These are phyloP conservation scores for Epichloe gansuensis DNA, from an alignment of 2,329 filamentous ascomycete species.

Conservation along the genomic window DNA sequence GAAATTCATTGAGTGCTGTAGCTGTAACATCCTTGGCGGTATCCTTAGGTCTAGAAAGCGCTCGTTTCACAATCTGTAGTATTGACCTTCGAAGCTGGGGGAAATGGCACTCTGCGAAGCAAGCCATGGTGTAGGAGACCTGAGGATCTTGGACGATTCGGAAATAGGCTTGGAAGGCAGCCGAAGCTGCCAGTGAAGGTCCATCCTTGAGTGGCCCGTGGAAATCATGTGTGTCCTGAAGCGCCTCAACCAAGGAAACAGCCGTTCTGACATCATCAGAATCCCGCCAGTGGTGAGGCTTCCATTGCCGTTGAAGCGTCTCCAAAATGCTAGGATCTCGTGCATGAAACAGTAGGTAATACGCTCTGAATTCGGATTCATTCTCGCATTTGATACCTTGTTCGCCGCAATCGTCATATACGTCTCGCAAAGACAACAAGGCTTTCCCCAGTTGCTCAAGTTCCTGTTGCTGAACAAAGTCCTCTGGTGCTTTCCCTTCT, in stretches of 20 bases:
- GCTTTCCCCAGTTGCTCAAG: constrained; percentile 54
- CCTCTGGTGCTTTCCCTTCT: constrained; percentile 40
- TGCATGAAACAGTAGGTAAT: constrained; percentile 50
- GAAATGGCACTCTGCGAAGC: constrained; percentile 56
- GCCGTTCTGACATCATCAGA: constrained; percentile 49
- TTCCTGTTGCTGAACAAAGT: constrained; percentile 55
- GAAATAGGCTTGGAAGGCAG: constrained; percentile 43
- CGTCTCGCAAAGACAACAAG: constrained; percentile 49
- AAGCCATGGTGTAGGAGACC: constrained; percentile 58
- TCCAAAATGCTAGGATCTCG: constrained; percentile 43
- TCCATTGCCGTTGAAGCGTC: constrained; percentile 43
- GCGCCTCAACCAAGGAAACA: constrained; percentile 43
- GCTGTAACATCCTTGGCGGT: constrained; percentile 48
- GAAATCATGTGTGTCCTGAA: constrained; percentile 45
- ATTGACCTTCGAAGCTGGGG: constrained; percentile 47
- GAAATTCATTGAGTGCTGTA: constrained; percentile 38
- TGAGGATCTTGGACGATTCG: constrained; percentile 41
- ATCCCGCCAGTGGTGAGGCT: constrained; percentile 37
- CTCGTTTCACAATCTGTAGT: constrained; percentile 39
- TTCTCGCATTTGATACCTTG: constrained; percentile 45
- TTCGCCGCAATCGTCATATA: constrained; percentile 53
- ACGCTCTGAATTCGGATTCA: constrained; percentile 53
- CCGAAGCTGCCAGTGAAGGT: constrained; percentile 35
- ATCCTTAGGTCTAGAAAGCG: constrained; percentile 43
- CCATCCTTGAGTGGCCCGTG: constrained; percentile 42